These are phyloP conservation scores for Dalbergia cochinchinensis DNA, from an alignment of 306 rosid species.

Conservation along the genomic window DNA sequence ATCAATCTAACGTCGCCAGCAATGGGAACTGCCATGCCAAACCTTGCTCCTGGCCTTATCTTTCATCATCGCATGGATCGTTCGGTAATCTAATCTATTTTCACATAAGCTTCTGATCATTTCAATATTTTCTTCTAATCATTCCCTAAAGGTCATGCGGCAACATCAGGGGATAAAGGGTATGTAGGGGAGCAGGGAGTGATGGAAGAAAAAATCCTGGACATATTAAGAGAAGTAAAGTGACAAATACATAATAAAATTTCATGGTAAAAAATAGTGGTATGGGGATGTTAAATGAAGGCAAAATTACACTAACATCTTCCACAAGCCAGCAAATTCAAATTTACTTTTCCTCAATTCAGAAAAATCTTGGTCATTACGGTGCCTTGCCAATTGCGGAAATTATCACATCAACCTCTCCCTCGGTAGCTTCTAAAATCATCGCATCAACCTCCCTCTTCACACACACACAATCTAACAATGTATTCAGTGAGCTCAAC, in stretches of 20 bases:
- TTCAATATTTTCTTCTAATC: neutral
- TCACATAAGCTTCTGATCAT: neutral
- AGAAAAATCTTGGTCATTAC: no score
- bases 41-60: constrained; percentile 88
- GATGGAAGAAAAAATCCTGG: neutral
- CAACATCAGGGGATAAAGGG: constrained; percentile 5
- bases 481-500: no score
- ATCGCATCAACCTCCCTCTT: no score
- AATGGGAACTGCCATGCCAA: constrained; percentile 97
- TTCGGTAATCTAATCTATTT: constrained; percentile 60
- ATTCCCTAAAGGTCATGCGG: neutral
- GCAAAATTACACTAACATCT: no score
- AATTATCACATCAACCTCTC: no score
- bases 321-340: no score
- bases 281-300: no score
- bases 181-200: neutral
- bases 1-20: constrained; percentile 81
- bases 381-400: no score
- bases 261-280: no score
- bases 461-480: no score
- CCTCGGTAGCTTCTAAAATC: no score
- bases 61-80: constrained; percentile 81
- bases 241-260: neutral
- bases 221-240: neutral
- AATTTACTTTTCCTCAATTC: no score